A percentile compares a stretch with the other conserved stretches of the same genome.
Evolutionary conservation across 164 flowering plant genomes (phyloP).

Genomic region (Protea cynaroides): DNA sequence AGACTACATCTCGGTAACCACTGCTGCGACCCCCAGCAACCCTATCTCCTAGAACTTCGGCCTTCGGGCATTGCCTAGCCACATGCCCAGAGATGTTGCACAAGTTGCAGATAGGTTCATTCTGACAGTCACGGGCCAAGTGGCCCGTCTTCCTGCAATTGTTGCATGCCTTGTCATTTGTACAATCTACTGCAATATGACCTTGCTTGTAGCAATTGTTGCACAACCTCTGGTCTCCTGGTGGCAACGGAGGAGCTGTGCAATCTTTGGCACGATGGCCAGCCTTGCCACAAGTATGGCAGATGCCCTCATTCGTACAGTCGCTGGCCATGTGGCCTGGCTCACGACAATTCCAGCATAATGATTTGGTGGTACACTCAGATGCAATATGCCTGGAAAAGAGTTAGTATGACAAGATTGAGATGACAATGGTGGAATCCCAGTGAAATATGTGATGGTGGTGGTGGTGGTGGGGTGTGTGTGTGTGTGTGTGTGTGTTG

Average conservation of each 20-base stretch:
- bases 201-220: constrained; percentile 79
- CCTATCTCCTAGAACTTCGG: constrained; percentile 23
- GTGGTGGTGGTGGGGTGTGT: too few species aligned
- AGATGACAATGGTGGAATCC: background rate
- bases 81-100: constrained; percentile 57
- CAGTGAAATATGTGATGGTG: background rate
- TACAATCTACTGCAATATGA: constrained; percentile 58
- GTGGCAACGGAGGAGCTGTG: constrained; percentile 33
- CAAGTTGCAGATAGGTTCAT: constrained; percentile 53
- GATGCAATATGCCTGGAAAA: constrained; percentile 45
- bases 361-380: constrained; percentile 42
- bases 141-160: constrained; percentile 72
- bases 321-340: constrained; percentile 50
- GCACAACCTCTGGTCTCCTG: constrained; percentile 63
- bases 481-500: background rate
- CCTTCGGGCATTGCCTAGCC: constrained; percentile 45
- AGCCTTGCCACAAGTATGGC: constrained; percentile 53
- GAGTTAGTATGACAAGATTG: background rate
- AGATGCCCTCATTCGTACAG: constrained; percentile 53
- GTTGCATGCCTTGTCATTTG: constrained; percentile 76
- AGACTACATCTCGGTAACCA: constrained; percentile 45
- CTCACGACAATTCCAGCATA: constrained; percentile 61
- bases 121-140: constrained; percentile 44
- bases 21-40: constrained; percentile 25
- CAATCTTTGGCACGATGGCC: constrained; percentile 69